Base-by-base conservation (phyloP, 371 early-diverging fungal species). In the Rhizopus sp. region DNA sequence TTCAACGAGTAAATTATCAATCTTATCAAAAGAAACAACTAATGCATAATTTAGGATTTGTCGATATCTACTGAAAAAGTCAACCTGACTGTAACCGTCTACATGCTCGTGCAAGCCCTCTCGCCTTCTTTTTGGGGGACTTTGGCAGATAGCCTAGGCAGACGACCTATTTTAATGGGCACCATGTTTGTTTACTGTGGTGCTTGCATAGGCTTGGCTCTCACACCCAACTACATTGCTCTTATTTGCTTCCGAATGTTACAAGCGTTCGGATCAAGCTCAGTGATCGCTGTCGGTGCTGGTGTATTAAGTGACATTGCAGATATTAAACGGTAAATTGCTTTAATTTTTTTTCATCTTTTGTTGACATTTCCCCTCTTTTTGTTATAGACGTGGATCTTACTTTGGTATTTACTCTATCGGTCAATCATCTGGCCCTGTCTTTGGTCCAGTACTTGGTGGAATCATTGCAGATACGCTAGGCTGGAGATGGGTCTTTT, bases 351-450 rank as follows among this genome's bases (percentile, higher is more conserved):
- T 41, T 30, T 53, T 17, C 39, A n/a, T 53, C 9, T 41, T 32
- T 54, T 44, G 33, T n/a, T 39, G 37, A 37, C 17, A 53, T 59
- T 54, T 33, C 50, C 7, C 42, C 54, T 10, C 55, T 49, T 32
- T 23, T 49, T 15, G 57, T 17, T 37, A 37, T 23, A 52, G 59
- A 44, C 81, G 88, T n/a, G 88, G 88, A 1, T 60, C 76, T 0
- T 85, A 83, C 30, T 74, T 85, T 66, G 88, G 88, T 0, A 47
- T 85, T 3, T 88, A 72, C 51, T 85, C 78, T 37, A 57, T 84
- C 75, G 32, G 46, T 77, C 69, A 72, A 7, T 34, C 50, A 12
- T 10, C 51, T 6, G 63, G 53, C 3, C 75, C 73, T 13, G 40
- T 70, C n/a, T 15, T 73, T 5, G 84, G 85, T 0, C 86, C 86